A percentile compares a stretch with the other conserved stretches of the same genome.
phyloP scores from a whole-genome alignment of 2,329 filamentous ascomycete genomes.

The Knoxdaviesia proteae region DNA sequence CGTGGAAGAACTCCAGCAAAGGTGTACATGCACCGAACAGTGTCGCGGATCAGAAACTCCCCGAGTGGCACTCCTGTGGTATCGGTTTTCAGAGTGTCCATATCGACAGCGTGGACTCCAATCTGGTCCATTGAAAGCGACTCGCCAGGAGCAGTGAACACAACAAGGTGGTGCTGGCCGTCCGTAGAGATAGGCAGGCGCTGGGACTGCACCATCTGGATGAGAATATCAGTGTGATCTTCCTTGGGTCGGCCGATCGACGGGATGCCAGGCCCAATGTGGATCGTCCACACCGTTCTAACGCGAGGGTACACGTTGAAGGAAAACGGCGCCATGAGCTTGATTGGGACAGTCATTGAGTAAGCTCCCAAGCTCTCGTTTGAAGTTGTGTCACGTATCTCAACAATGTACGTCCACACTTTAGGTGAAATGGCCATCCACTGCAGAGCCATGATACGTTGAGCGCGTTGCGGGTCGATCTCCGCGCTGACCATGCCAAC shows the following conservation, averaged over 20 bases:
- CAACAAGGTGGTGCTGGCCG: constrained; percentile 21
- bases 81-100: neutral
- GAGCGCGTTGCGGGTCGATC: too few relatives aligned
- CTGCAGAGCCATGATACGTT: too few relatives aligned
- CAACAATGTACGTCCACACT: too few relatives aligned
- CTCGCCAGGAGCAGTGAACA: constrained; percentile 12
- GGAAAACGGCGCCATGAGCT: constrained; percentile 15
- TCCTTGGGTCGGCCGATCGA: neutral
- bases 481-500: too few relatives aligned
- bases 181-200: constrained; percentile 16
- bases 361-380: constrained; percentile 12
- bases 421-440: too few relatives aligned
- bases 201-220: constrained; percentile 17
- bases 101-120: constrained; percentile 10
- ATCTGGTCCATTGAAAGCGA: constrained; percentile 13
- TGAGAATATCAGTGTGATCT: constrained; percentile 21
- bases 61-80: too few relatives aligned
- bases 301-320: constrained; percentile 20
- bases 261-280: constrained; percentile 7
- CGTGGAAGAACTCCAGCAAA: constrained; percentile 18
- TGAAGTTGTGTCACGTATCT: too few relatives aligned
- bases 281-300: constrained; percentile 15
- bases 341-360: constrained; percentile 20
- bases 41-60: too few relatives aligned
- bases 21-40: constrained; percentile 4